phyloP scores from a whole-genome alignment of 1,139 yeast species.

The Yarrowia galli region DNA sequence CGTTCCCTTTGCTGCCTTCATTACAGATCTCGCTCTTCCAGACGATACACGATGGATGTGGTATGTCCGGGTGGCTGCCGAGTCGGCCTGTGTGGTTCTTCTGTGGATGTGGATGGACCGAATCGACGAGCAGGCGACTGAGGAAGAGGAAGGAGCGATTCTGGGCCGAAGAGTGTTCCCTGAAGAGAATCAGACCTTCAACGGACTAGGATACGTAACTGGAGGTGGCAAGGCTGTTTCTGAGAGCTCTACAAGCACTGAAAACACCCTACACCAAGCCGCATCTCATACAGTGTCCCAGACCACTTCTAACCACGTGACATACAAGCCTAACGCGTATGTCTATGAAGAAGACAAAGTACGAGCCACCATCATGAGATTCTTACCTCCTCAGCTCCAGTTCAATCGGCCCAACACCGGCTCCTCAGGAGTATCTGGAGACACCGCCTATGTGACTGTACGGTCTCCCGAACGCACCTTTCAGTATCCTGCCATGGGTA shows the following conservation, averaged over 20 bases:
- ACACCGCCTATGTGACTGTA: slow-evolving; percentile 11
- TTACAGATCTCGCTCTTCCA: slow-evolving; percentile 25
- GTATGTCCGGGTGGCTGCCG: slow-evolving; percentile 32
- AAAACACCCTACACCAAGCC: slow-evolving; percentile 1
- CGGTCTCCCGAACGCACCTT: slow-evolving; percentile 11
- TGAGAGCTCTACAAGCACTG: neutral
- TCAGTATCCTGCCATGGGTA: slow-evolving; percentile 9
- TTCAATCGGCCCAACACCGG: slow-evolving; percentile 2
- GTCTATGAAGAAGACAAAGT: slow-evolving; percentile 26
- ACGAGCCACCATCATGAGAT: slow-evolving; percentile 18
- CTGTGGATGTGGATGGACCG: slow-evolving; percentile 31
- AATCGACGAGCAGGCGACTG: slow-evolving; percentile 11
- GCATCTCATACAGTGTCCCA: slow-evolving; percentile 3
- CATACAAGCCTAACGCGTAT: slow-evolving; percentile 11
- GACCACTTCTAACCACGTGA: neutral
- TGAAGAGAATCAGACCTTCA: slow-evolving; percentile 18
- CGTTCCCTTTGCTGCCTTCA: slow-evolving; percentile 30
- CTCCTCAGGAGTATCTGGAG: slow-evolving; percentile 14
- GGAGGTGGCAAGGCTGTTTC: slow-evolving; percentile 19
- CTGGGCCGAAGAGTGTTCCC: slow-evolving; percentile 29
- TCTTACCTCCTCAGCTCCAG: neutral
- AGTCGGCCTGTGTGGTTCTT: slow-evolving; percentile 23
- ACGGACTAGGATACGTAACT: neutral
- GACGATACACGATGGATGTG: slow-evolving; percentile 34
- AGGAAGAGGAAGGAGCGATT: slow-evolving; percentile 25